These are phyloP conservation scores for Chalciporus sp. DNA, from an alignment of 1,284 basidiomycete species.

Conservation along the genomic window DNA sequence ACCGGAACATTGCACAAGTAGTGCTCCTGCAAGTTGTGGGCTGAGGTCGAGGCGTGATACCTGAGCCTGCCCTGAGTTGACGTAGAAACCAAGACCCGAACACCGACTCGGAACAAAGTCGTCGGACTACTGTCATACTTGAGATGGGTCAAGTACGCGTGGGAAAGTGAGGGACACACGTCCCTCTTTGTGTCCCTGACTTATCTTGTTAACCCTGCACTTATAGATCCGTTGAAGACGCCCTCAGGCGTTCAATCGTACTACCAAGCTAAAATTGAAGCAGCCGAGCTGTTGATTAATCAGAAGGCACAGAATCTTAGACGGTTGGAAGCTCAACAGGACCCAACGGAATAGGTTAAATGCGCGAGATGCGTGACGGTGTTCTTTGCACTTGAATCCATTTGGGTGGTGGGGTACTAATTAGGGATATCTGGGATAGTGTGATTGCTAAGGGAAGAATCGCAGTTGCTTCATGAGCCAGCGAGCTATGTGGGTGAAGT, in stretches of 20 bases:
- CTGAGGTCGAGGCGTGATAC: too few species aligned
- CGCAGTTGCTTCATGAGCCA: constrained; percentile 94
- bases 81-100: too few species aligned
- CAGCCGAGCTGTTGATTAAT: constrained; percentile 90
- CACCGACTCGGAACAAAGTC: too few species aligned
- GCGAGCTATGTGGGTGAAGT: constrained; percentile 98
- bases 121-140: too few species aligned
- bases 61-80: too few species aligned
- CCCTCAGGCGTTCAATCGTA: constrained; percentile 81
- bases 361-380: constrained; percentile 71
- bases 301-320: constrained; percentile 96
- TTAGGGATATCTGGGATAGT: constrained; percentile 48
- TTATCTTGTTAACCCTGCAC: constrained; percentile 48
- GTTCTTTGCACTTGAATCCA: not conserved
- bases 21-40: too few species aligned
- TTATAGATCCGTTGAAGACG: constrained; percentile 48
- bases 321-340: constrained; percentile 94
- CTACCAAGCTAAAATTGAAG: constrained; percentile 95
- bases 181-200: too few species aligned
- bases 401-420: not conserved
- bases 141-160: too few species aligned
- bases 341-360: constrained; percentile 97
- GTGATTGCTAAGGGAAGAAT: constrained; percentile 86
- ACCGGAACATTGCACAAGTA: too few species aligned
- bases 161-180: too few species aligned